phyloP scores from a whole-genome alignment of 208 protist genomes.

The Entamoeba nuttalli region DNA sequence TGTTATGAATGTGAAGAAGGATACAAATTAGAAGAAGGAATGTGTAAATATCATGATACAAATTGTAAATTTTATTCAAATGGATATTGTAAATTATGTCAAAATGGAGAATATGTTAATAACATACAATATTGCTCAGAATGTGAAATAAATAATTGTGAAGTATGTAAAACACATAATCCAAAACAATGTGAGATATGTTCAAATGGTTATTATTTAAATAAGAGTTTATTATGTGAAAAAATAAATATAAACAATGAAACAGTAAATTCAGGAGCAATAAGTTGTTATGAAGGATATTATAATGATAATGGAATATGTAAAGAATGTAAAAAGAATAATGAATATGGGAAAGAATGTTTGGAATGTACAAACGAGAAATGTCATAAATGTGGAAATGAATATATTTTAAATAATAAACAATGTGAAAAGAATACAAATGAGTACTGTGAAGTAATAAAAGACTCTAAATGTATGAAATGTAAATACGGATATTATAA shows the following conservation, averaged over 20 bases:
- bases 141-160: too few relatives aligned
- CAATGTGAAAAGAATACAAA: not conserved
- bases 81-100: not conserved
- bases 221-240: not conserved
- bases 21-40: not conserved
- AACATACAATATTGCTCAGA: too few relatives aligned
- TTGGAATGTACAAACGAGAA: not conserved
- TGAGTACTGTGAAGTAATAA: not conserved
- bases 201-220: not conserved
- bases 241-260: not conserved
- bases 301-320: not conserved
- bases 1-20: not conserved
- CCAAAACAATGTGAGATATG: not conserved
- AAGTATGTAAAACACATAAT: too few relatives aligned
- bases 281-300: not conserved
- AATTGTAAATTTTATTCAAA: not conserved
- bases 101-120: too few relatives aligned
- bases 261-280: not conserved
- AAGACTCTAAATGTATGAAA: not conserved
- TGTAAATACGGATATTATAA: not conserved
- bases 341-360: not conserved
- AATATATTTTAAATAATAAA: not conserved
- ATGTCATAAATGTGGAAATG: not conserved
- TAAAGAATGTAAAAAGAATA: not conserved
- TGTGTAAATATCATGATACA: not conserved